These are phyloP conservation scores for Pulicaria dysenterica DNA, from an alignment of 129 eudicot genomes.

Conservation along the genomic window DNA sequence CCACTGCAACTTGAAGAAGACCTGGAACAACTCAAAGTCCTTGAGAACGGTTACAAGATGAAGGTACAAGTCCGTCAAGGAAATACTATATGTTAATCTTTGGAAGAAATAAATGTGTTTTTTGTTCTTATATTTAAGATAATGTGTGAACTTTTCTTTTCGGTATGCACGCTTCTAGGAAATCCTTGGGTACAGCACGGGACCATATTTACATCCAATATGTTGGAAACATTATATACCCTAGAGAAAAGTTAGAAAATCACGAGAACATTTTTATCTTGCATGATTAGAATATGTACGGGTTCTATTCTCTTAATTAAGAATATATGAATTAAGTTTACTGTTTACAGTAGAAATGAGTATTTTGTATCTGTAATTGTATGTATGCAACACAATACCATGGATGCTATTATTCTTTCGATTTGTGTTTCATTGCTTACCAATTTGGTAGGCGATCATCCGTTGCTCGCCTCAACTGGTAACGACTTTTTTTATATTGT, in stretches of 20 bases:
- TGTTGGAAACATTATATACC: background rate
- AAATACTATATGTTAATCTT: no score
- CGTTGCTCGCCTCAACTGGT: slow-evolving; percentile 12
- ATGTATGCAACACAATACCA: background rate
- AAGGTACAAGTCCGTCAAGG: slow-evolving; percentile 44
- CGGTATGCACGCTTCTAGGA: background rate
- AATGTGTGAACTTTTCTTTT: background rate
- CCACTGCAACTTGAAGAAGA: slow-evolving; percentile 96
- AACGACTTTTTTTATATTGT: background rate
- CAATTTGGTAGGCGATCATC: background rate
- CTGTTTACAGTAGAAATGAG: background rate
- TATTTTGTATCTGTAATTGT: background rate
- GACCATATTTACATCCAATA: background rate
- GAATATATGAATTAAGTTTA: background rate
- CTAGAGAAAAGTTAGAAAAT: background rate
- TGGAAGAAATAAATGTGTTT: background rate
- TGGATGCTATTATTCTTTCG: background rate
- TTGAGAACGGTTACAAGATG: slow-evolving; percentile 90
- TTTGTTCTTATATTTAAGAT: slow-evolving; percentile 4
- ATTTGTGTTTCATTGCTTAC: background rate
- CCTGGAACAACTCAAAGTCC: slow-evolving; percentile 85
- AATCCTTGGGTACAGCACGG: background rate
- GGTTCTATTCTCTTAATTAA: background rate
- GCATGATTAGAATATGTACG: background rate
- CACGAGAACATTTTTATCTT: background rate